Evolutionary conservation across 202 grass and related monocot genomes (phyloP), one percentile per base, ranked within the genome.

Genomic region (Hordeum pubiflorum): DNA sequence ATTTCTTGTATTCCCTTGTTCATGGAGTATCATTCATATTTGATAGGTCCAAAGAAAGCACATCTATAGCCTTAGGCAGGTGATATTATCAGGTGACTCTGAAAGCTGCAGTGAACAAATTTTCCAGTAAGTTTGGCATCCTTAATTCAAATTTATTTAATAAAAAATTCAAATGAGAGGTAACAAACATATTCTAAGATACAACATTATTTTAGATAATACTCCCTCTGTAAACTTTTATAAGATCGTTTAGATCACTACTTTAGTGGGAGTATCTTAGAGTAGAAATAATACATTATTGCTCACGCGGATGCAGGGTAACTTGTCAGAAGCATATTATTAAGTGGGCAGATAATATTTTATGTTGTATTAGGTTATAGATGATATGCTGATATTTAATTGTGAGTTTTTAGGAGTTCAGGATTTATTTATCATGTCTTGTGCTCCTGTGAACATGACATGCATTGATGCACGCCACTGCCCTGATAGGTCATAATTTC

Each of bases 21-120:
- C 39, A 24, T 69, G 32, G 50, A 41, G 11, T 44, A 38, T 18
- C 75, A 27, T 81, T 84, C 72, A 26, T 20, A 56, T 72, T 84
- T 67, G 55, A 61, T 82, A 97, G 94, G 94, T 97, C 74, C 94
- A 97, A 89, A 94, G 92, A 89, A 92, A 93, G 80, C 94, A 97
- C 82, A 84, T 97, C 9, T 94, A 97, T 85, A 92, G 87, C 73
- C 94, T 97, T 86, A 97, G 94, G 80, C 94, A 97, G 83, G 78
- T 92, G 68, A 97, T 97, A 92, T 87, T 97, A 87, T 89, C 91
- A 36, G 92, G 94, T 81, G 86, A 94, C 43, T 85, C 82, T 81
- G 87, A 88, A 82, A 97, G 88, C 82, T 94, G 89, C 83, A 82
- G 84, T 62, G 88, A 94, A 70, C 92, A 92, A 85, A 86, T 97